Evolutionary conservation across 345 rosid genomes (phyloP).

Genomic region (Diplotaxis tenuifolia): DNA sequence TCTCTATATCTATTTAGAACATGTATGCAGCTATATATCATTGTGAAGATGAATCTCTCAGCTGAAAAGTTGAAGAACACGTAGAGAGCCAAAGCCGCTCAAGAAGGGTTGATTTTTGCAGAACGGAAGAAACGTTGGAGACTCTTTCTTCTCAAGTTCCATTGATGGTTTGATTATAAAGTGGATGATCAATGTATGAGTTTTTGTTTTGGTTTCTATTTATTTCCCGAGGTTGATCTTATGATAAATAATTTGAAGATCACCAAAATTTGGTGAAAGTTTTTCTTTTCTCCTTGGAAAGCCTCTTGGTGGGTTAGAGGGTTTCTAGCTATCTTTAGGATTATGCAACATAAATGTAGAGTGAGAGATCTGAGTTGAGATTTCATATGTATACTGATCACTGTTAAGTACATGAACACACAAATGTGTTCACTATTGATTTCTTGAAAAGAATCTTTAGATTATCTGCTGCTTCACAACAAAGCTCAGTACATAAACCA

Average conservation of each 20-base stretch:
- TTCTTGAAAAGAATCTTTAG: background rate
- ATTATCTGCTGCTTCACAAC: slow-evolving; percentile 23
- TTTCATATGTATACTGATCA: slow-evolving; percentile 15
- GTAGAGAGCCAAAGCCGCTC: slow-evolving; percentile 4
- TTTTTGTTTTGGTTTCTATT: background rate
- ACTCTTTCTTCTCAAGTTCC: slow-evolving; percentile 24
- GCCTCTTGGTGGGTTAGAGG: slow-evolving; percentile 23
- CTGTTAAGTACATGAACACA: slow-evolving; percentile 21
- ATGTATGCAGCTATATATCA: slow-evolving; percentile 17
- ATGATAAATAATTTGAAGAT: slow-evolving; percentile 17
- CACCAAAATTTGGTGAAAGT: slow-evolving; percentile 21
- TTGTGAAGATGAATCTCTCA: slow-evolving; percentile 10
- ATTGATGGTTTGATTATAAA: slow-evolving; percentile 26
- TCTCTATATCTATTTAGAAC: background rate
- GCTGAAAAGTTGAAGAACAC: slow-evolving; percentile 7
- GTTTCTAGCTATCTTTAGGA: background rate
- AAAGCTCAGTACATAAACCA: background rate
- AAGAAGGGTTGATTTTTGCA: slow-evolving; percentile 30
- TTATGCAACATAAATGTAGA: background rate
- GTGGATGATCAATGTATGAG: slow-evolving; percentile 30
- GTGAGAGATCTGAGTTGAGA: slow-evolving; percentile 1
- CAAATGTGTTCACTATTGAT: background rate
- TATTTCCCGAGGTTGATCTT: slow-evolving; percentile 10
- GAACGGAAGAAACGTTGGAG: slow-evolving; percentile 13
- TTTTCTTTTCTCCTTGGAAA: background rate